Evolutionary conservation across 371 early-diverging fungal species (phyloP), one percentile per base, ranked within the genome.

Genomic region (Circinella minor): DNA sequence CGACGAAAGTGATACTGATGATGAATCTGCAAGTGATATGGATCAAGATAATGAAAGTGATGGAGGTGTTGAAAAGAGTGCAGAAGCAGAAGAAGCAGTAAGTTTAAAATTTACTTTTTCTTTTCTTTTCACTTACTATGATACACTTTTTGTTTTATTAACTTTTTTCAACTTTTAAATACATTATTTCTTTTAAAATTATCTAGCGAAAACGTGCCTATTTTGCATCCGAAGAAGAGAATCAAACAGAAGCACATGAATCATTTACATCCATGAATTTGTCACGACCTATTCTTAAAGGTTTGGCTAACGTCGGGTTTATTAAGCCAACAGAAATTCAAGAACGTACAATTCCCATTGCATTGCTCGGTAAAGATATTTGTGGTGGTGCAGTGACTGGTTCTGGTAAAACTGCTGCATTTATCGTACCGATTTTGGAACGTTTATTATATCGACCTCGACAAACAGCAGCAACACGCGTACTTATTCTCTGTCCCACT

Each of bases 381-480:
- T 99, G 99, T 77, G 99, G 99, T 81, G 96, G 99, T 74, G 99
- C 99, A 14, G 95, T 95, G 27, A 99, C 99, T 2, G 99, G 99
- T 67, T 98, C 99, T 36, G 99, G 99, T 76, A 99, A 99, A 84
- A 99, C 99, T 0, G 91, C 97, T 4, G 99, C 99, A 0, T 99
- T 99, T 82, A 79, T 99, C 65, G 92, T 99, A 1, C 99, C 99
- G 14, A 94, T 98, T 43, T 78, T 99, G 65, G 99, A 99, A 79
- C 91, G 98, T 76, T 87, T 99, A 18, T 82, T 96, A 18, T 96
- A 92, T 77, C 89, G 96, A 46, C 96, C 97, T 38, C 89, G 92
- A 63, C 85, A 92, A 66, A 80, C 78, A 3, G 84, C 98, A 2
- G 85, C 91, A 0, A 95, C 94, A 0, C 93, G 99, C 55, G 99